Base-by-base conservation (phyloP, 768 basidiomycete species). In the Kondoa malvinella region DNA sequence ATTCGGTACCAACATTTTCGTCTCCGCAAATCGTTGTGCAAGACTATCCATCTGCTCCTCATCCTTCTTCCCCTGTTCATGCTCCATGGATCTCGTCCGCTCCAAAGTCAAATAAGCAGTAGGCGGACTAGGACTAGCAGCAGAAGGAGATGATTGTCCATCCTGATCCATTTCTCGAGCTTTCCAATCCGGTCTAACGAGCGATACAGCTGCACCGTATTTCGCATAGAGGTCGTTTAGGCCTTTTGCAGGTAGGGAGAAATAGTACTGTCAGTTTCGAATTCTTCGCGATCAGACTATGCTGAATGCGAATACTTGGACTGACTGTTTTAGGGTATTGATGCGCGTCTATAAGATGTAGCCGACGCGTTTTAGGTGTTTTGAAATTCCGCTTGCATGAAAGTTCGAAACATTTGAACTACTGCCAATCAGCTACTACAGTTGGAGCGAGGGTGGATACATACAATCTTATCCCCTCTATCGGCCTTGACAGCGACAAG, bases 321-420 rank as follows among this genome's bases (percentile, higher is more conserved):
- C 66, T 8, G 3, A 56, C 66, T 50, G 71, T 56, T 64, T 69
- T 64, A 3, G 74, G 74, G 50, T 68, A 74, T 2, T 32, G 33
- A 68, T 74, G 74, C 56, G 66, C 50, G 31, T 65, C 66, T 66
- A 73, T 69, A 17, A 73, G 64, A 66, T 74, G 74, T 1, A 73
- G 66, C 1, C 72, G 68, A 3, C 74, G 71, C 0, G 12, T 61
- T 26, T 74, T 74, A 3, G 72, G 72, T 0, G 56, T 71, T 17
- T 30, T 26, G 59, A 69, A 73, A 27, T 3, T 30, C 1, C 59
- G 56, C 0, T 16, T 2, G 34, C 74, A 74, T 4, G 57, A 3
- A 0, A 65, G 32, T 15, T 57, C 57, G 29, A 74, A 66, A 57
- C 74, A 74, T 26, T 59, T 66, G 34, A 72, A 73, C 74, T 72